Evolutionary conservation across 768 basidiomycete genomes (phyloP).

Genomic region (Infundibulicybe gibba): DNA sequence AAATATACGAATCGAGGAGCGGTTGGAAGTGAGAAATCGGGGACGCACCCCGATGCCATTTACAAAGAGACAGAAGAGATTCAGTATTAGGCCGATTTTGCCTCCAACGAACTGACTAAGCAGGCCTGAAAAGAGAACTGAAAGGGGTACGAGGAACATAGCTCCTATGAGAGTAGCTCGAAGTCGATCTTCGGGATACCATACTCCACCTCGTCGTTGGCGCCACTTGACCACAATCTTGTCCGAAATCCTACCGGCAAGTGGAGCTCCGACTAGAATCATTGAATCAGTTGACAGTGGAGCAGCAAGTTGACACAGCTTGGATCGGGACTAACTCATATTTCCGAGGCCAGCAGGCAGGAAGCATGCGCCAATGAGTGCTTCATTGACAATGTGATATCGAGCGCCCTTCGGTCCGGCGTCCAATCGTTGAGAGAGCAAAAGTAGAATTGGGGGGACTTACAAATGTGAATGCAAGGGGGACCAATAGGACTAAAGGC

Average conservation of each 20-base stretch:
- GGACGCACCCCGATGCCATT: slow-evolving; percentile 7
- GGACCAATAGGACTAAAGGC: slow-evolving; percentile 19
- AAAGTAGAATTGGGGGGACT: too few relatives aligned
- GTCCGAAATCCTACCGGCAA: slow-evolving; percentile 46
- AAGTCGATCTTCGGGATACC: slow-evolving; percentile 52
- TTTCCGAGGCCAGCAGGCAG: neutral
- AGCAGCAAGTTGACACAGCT: neutral
- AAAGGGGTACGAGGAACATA: slow-evolving; percentile 37
- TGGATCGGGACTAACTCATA: neutral
- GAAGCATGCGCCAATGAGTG: neutral
- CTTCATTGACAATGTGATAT: neutral
- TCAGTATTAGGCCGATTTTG: slow-evolving; percentile 7
- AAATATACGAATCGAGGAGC: neutral
- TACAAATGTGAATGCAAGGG: slow-evolving; percentile 14
- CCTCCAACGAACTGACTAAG: slow-evolving; percentile 34
- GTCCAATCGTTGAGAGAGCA: too few relatives aligned
- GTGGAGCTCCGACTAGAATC: slow-evolving; percentile 39
- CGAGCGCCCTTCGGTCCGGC: neutral
- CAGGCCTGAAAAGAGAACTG: slow-evolving; percentile 35
- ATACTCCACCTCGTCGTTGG: slow-evolving; percentile 33
- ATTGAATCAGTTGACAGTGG: neutral
- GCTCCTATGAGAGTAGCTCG: slow-evolving; percentile 35
- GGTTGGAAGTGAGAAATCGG: neutral
- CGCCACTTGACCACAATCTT: slow-evolving; percentile 32
- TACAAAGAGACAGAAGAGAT: slow-evolving; percentile 13